Percentiles rank a stretch among this genome's conserved stretches.
phyloP scores from a whole-genome alignment of 164 flowering plant species.

The Berberis vulgaris region DNA sequence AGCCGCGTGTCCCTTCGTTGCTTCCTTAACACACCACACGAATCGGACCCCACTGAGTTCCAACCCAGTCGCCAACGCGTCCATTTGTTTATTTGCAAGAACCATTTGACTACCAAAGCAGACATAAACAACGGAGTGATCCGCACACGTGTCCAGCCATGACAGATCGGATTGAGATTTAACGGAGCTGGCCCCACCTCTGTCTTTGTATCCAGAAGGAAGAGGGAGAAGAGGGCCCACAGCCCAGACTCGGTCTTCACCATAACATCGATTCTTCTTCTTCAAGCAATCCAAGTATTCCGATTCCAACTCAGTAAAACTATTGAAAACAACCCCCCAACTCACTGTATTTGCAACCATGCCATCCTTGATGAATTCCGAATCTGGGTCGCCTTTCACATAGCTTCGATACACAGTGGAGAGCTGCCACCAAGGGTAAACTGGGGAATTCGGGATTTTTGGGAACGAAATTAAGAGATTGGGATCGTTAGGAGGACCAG shows the following conservation, averaged over 20 bases:
- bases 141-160: constrained; percentile 10
- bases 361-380: constrained; percentile 17
- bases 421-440: constrained; percentile 25
- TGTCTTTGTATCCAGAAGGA: not conserved
- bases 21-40: not conserved
- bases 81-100: not conserved
- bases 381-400: constrained; percentile 22
- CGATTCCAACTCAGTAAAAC: constrained; percentile 26
- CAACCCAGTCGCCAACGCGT: constrained; percentile 4
- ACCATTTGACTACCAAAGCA: constrained; percentile 10
- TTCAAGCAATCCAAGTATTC: constrained; percentile 11
- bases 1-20: not conserved
- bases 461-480: constrained; percentile 11
- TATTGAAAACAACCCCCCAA: constrained; percentile 34
- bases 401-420: constrained; percentile 23
- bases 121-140: constrained; percentile 6
- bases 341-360: constrained; percentile 22
- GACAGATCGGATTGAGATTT: not conserved
- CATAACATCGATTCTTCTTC: not conserved
- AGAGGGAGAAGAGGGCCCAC: constrained; percentile 4
- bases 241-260: constrained; percentile 8
- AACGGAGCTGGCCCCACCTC: constrained; percentile 11
- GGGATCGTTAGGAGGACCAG: not conserved
- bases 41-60: constrained; percentile 6
- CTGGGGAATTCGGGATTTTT: constrained; percentile 28